Percentiles rank a stretch among this genome's conserved stretches.
phyloP scores from a whole-genome alignment of 495 filamentous ascomycete genomes.

The Hyphodiscus hymeniophilus region DNA sequence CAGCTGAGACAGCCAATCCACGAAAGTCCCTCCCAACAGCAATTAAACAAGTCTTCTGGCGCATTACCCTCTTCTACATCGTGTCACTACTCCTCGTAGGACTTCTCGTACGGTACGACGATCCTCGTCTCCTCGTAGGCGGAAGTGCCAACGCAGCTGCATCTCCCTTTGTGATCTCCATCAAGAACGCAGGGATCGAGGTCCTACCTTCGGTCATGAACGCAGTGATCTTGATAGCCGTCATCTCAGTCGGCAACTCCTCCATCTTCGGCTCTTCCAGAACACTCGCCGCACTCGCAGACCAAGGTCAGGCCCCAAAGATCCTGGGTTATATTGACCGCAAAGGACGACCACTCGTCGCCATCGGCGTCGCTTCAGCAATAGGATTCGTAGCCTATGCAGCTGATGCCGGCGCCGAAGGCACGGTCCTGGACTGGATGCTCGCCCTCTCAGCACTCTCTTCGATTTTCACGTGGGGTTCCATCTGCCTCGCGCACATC shows the following conservation, averaged over 20 bases:
- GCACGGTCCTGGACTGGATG: slow-evolving; percentile 75
- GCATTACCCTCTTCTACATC: slow-evolving; percentile 82
- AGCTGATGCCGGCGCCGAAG: slow-evolving; percentile 55
- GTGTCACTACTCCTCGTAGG: slow-evolving; percentile 67
- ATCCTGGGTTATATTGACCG: slow-evolving; percentile 79
- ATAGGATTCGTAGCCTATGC: slow-evolving; percentile 76
- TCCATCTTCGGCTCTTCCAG: slow-evolving; percentile 81
- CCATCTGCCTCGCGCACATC: slow-evolving; percentile 82
- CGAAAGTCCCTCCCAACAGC: slow-evolving; percentile 79
- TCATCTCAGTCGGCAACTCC: slow-evolving; percentile 81
- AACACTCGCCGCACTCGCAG: slow-evolving; percentile 78
- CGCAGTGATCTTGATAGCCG: slow-evolving; percentile 79
- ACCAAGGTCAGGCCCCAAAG: slow-evolving; percentile 72
- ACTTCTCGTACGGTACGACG: slow-evolving; percentile 62
- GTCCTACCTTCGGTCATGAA: slow-evolving; percentile 82
- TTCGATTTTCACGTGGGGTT: slow-evolving; percentile 89
- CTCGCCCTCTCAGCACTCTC: slow-evolving; percentile 82
- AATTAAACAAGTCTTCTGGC: slow-evolving; percentile 93
- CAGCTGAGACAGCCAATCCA: slow-evolving; percentile 81
- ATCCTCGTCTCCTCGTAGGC: slow-evolving; percentile 49
- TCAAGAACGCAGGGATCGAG: slow-evolving; percentile 67
- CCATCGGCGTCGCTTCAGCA: slow-evolving; percentile 58
- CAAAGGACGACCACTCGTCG: slow-evolving; percentile 67
- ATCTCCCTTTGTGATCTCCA: slow-evolving; percentile 87
- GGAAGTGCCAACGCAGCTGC: slow-evolving; percentile 57